phyloP scores from a whole-genome alignment of 1,284 basidiomycete genomes.

The Anthracocystis panici-leucophaei region DNA sequence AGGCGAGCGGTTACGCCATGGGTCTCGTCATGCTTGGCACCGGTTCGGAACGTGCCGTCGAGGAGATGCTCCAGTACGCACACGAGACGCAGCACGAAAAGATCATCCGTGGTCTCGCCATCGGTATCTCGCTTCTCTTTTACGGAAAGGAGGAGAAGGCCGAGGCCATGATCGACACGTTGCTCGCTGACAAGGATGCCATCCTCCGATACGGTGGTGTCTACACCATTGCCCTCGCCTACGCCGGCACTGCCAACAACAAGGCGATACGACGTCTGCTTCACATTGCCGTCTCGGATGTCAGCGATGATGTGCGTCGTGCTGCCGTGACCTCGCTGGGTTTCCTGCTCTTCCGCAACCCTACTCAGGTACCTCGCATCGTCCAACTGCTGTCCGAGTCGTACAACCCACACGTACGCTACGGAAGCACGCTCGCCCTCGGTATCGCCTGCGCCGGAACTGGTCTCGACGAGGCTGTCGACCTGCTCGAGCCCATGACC shows the following conservation, averaged over 20 bases:
- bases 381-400: constrained; percentile 69
- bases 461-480: constrained; percentile 67
- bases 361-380: constrained; percentile 68
- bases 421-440: constrained; percentile 68
- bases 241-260: constrained; percentile 70
- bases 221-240: constrained; percentile 68
- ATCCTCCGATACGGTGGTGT: constrained; percentile 69
- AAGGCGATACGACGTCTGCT: constrained; percentile 65
- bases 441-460: constrained; percentile 69
- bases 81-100: constrained; percentile 70
- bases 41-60: constrained; percentile 63
- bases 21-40: constrained; percentile 69
- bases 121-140: constrained; percentile 67
- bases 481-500: constrained; percentile 68
- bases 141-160: constrained; percentile 68
- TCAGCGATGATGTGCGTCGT: constrained; percentile 68
- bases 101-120: constrained; percentile 69
- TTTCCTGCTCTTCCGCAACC: constrained; percentile 69
- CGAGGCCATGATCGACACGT: constrained; percentile 65
- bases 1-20: constrained; percentile 69
- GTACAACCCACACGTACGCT: constrained; percentile 69
- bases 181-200: constrained; percentile 68
- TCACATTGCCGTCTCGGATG: constrained; percentile 68
- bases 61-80: constrained; percentile 70
- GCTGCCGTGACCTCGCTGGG: constrained; percentile 67